Evolutionary conservation across 2,329 filamentous ascomycete genomes (phyloP), one percentile per base, ranked within the genome.

Genomic region (Penicillium sp.): DNA sequence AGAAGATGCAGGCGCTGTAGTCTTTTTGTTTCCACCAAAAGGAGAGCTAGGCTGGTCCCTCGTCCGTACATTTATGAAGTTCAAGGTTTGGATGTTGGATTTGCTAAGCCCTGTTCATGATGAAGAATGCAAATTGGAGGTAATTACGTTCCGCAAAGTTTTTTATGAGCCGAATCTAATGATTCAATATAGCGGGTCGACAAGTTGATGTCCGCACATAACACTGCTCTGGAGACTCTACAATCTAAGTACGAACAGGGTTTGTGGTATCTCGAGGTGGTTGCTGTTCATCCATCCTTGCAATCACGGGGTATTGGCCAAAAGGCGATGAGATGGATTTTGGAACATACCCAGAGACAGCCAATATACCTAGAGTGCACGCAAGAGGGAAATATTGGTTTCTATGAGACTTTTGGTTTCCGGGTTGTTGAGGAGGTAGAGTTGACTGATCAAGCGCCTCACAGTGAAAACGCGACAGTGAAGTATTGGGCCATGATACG

Each of bases 211-310:
- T 27, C 32, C 23, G 32, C 24, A 18, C 45, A 56, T 17, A 37
- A 21, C 7, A 51, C 27, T 3, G 32, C 20, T 2, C 24, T 40
- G 15, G 3, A 41, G 6, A 33, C 13, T n/a, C 24, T 45, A 9
- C 33, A 34, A n/a, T 5, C 17, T 12, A 7, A 40, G 18, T 41
- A 42, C 5, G 46, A 39, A 12, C 55, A 63, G 26, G 42, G 58
- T 12, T 24, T 64, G 13, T 67, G 64, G 63, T 65, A 66, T 47
- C 51, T 65, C 9, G 63, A 66, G 33, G 59, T 67, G 2, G 18
- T 67, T 13, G 63, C 60, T 23, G 62, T 67, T 2, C 63, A 67
- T 50, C 62, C 64, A 10, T 55, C 45, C 6, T 47, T 66, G 1
- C 64, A 66, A 36, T 59, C 58, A 15, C 58, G 62, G 10, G 62